phyloP scores from a whole-genome alignment of 148 eudicot species.

The Amaranthus cruentus region DNA sequence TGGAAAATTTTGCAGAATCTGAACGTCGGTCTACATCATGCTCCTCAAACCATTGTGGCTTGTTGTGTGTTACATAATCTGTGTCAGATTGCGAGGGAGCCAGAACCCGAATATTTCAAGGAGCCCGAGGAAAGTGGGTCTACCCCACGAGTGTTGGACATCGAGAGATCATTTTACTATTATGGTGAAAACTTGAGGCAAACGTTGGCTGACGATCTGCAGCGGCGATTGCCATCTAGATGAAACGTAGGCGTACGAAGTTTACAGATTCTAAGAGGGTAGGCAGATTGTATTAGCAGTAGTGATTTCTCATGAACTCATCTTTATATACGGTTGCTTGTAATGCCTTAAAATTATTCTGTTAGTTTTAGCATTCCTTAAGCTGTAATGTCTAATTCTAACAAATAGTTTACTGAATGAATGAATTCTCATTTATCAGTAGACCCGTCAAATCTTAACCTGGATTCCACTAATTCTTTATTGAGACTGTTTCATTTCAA shows the following conservation, averaged over 20 bases:
- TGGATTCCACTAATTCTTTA: too few relatives aligned
- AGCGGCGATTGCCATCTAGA: slow-evolving; percentile 64
- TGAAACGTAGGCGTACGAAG: slow-evolving; percentile 23
- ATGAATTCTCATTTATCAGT: too few relatives aligned
- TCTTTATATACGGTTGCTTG: background rate
- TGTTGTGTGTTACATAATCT: slow-evolving; percentile 96
- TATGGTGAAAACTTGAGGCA: slow-evolving; percentile 75
- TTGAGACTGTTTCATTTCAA: too few relatives aligned
- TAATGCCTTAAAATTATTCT: background rate
- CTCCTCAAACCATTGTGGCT: slow-evolving; percentile 97
- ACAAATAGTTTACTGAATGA: background rate
- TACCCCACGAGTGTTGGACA: slow-evolving; percentile 63
- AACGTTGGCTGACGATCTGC: slow-evolving; percentile 77
- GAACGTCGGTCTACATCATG: slow-evolving; percentile 82
- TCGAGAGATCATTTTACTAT: slow-evolving; percentile 60
- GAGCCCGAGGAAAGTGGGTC: slow-evolving; percentile 77
- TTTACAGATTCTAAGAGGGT: slow-evolving; percentile 3
- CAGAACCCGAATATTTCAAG: slow-evolving; percentile 74
- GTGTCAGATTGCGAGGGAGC: slow-evolving; percentile 95
- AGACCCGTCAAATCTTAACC: too few relatives aligned
- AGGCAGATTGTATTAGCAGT: background rate
- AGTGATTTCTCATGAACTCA: background rate
- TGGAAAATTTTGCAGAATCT: slow-evolving; percentile 92
- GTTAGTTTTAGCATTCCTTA: background rate
- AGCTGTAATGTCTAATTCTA: background rate